phyloP scores from a whole-genome alignment of 805 yeast species.

The Naumovozyma dairenensis region DNA sequence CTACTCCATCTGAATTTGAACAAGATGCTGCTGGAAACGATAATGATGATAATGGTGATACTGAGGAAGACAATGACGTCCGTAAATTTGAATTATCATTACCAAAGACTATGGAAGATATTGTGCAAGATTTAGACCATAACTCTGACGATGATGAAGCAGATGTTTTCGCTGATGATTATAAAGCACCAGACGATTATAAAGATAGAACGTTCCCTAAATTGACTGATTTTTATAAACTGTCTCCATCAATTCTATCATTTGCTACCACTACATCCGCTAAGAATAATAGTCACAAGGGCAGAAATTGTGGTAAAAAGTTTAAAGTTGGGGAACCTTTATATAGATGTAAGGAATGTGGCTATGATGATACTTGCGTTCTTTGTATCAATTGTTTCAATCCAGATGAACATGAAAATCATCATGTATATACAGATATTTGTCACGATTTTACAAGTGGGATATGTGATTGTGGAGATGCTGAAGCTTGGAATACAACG shows the following conservation, averaged over 20 bases:
- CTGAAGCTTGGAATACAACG: constrained; percentile 46
- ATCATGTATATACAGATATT: constrained; percentile 46
- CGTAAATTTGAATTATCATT: too few species aligned
- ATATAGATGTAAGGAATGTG: constrained; percentile 68
- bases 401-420: constrained; percentile 55
- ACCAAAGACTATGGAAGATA: too few species aligned
- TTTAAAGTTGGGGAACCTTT: constrained; percentile 55
- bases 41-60: neutral
- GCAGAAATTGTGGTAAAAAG: constrained; percentile 60
- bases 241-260: too few species aligned
- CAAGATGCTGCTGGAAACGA: neutral
- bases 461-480: constrained; percentile 68
- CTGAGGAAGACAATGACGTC: too few species aligned
- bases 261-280: too few species aligned
- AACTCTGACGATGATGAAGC: too few species aligned
- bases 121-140: too few species aligned
- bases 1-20: too few species aligned
- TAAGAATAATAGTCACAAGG: constrained; percentile 38
- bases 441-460: constrained; percentile 43
- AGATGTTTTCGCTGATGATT: too few species aligned
- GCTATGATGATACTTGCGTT: constrained; percentile 70
- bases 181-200: too few species aligned
- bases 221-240: too few species aligned
- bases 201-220: too few species aligned
- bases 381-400: constrained; percentile 66